phyloP scores from a whole-genome alignment of 768 basidiomycete genomes.

The Collybia sp. region DNA sequence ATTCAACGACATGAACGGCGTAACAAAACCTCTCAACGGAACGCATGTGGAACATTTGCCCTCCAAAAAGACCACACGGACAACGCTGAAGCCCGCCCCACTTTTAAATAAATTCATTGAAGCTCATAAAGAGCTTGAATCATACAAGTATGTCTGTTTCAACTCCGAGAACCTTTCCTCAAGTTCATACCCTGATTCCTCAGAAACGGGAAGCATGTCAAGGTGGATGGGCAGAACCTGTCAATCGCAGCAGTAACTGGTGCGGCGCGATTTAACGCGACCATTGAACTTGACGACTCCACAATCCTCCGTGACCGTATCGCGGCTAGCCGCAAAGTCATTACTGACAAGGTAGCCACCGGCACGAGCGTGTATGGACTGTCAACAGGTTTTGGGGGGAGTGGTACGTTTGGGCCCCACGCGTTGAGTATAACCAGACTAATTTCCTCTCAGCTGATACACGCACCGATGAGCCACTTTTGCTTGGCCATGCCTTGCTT shows the following conservation, averaged over 20 bases:
- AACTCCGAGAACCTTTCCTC: slow-evolving; percentile 4
- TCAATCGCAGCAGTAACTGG: slow-evolving; percentile 66
- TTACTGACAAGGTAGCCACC: slow-evolving; percentile 60
- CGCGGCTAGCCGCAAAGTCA: slow-evolving; percentile 58
- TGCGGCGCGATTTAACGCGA: slow-evolving; percentile 51
- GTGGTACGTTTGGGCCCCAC: slow-evolving; percentile 37
- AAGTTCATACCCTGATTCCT: background rate
- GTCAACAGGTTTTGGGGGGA: slow-evolving; percentile 77
- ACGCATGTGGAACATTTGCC: background rate
- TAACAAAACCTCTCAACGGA: slow-evolving; percentile 3
- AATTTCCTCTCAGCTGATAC: slow-evolving; percentile 54
- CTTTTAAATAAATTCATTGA: slow-evolving; percentile 35
- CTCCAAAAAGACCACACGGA: background rate
- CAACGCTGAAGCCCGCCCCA: slow-evolving; percentile 5
- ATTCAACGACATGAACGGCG: slow-evolving; percentile 17
- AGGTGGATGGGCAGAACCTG: slow-evolving; percentile 60
- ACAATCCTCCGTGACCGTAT: slow-evolving; percentile 45
- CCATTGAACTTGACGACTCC: slow-evolving; percentile 38
- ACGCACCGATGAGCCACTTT: slow-evolving; percentile 58
- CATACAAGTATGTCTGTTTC: slow-evolving; percentile 33
- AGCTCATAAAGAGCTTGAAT: slow-evolving; percentile 37
- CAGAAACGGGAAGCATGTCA: slow-evolving; percentile 50
- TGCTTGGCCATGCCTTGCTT: slow-evolving; percentile 61
- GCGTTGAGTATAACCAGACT: slow-evolving; percentile 6
- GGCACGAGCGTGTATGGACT: slow-evolving; percentile 78